Percentiles rank a stretch among this genome's conserved stretches.
phyloP scores from a whole-genome alignment of 2,329 filamentous ascomycete species.

The Rachicladosporium sp. region DNA sequence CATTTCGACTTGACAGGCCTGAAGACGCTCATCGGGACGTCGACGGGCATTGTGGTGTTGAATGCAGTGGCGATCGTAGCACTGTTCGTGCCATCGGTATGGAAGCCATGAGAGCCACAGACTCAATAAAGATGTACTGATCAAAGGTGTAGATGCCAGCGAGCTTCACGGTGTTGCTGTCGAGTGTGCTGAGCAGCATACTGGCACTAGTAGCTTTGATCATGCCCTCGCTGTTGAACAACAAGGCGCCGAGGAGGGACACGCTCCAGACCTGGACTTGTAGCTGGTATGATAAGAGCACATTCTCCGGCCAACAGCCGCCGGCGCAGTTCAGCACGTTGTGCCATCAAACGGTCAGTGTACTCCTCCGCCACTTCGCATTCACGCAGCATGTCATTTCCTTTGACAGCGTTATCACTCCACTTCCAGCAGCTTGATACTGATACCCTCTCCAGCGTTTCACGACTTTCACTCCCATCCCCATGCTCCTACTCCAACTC shows the following conservation, averaged over 20 bases:
- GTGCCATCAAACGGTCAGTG: no score
- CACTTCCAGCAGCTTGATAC: no score
- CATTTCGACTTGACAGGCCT: slow-evolving; percentile 36
- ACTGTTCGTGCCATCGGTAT: slow-evolving; percentile 22
- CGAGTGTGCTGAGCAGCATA: slow-evolving; percentile 24
- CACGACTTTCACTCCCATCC: slow-evolving; percentile 31
- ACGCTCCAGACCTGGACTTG: slow-evolving; percentile 29
- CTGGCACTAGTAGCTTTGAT: slow-evolving; percentile 29
- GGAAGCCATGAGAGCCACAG: slow-evolving; percentile 6
- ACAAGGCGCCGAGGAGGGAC: slow-evolving; percentile 13
- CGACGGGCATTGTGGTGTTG: slow-evolving; percentile 26
- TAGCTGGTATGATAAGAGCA: slow-evolving; percentile 11
- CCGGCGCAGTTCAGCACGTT: slow-evolving; percentile 10
- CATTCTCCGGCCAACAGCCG: no score
- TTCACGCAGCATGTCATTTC: no score
- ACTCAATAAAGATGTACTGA: neutral
- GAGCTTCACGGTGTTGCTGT: no score
- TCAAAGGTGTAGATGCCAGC: neutral
- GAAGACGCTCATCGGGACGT: slow-evolving; percentile 28
- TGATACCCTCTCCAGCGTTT: no score
- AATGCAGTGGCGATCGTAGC: slow-evolving; percentile 25
- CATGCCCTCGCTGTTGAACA: slow-evolving; percentile 23
- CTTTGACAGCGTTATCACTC: no score
- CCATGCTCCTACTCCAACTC: slow-evolving; percentile 28
- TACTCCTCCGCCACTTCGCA: no score